These are phyloP conservation scores for sorghum (Sorghum bicolor) DNA, from an alignment of 176 grass and related monocot species.

Conservation along the genomic window Sorghum_bicolor_NCBIv3 NC_012871.2:61816501-61817000, in stretches of 20 bases:
- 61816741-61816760: conserved; percentile 52
- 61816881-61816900: background rate
- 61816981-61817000: background rate
- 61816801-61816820: conserved; percentile 44
- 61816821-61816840: background rate
- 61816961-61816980: background rate
- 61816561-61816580: conserved; percentile 72
- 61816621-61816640: conserved; percentile 63
- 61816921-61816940: background rate
- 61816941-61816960: background rate
- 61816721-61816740: conserved; percentile 48
- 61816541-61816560: conserved; percentile 53
- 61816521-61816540: conserved; percentile 48
- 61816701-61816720: conserved; percentile 47
- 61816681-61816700: conserved; percentile 50
- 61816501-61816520: conserved; percentile 14
- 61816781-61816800: conserved; percentile 77
- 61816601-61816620: conserved; percentile 49
- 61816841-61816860: background rate
- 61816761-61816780: conserved; percentile 81
- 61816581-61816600: conserved; percentile 64
- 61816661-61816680: conserved; percentile 47
- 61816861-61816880: background rate
- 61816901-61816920: background rate
- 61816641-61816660: conserved; percentile 59